phyloP scores from a whole-genome alignment of 306 rosid species.

The Acacia confusa region DNA sequence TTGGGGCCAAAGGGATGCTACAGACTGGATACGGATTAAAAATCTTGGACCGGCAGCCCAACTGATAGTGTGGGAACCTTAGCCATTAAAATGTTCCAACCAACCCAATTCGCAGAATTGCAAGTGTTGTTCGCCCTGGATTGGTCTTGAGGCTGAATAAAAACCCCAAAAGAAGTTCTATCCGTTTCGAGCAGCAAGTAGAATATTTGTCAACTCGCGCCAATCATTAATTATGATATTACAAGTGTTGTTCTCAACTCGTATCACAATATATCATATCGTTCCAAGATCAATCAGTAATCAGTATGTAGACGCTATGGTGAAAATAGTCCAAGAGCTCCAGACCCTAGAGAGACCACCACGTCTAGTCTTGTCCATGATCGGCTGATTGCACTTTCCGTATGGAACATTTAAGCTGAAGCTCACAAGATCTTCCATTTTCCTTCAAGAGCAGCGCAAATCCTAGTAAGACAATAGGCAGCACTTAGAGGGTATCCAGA shows the following conservation, averaged over 20 bases:
- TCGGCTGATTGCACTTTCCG: not conserved
- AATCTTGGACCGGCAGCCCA: not conserved
- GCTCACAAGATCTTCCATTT: slow-evolving; percentile 65
- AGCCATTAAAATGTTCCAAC: not conserved
- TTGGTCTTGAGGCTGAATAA: not conserved
- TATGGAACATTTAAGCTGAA: slow-evolving; percentile 9
- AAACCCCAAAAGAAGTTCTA: not conserved
- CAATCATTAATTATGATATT: not conserved
- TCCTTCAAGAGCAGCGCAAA: slow-evolving; percentile 50
- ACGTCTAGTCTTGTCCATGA: slow-evolving; percentile 7
- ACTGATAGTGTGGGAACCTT: not conserved
- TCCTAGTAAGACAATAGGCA: slow-evolving; percentile 64
- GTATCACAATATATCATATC: not conserved
- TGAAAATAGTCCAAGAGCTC: not conserved
- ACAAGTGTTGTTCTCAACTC: not conserved
- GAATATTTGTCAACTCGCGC: not conserved
- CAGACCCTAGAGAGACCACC: not conserved
- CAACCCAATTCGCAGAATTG: not conserved
- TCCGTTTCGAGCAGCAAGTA: not conserved
- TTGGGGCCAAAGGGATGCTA: not conserved
- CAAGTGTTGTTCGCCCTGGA: not conserved
- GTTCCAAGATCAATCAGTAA: not conserved
- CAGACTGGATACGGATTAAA: not conserved
- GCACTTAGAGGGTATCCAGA: slow-evolving; percentile 74
- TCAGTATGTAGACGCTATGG: not conserved